These are phyloP conservation scores for Yamadazyma dendronema DNA, from an alignment of 1,139 yeast species.

Conservation along the genomic window DNA sequence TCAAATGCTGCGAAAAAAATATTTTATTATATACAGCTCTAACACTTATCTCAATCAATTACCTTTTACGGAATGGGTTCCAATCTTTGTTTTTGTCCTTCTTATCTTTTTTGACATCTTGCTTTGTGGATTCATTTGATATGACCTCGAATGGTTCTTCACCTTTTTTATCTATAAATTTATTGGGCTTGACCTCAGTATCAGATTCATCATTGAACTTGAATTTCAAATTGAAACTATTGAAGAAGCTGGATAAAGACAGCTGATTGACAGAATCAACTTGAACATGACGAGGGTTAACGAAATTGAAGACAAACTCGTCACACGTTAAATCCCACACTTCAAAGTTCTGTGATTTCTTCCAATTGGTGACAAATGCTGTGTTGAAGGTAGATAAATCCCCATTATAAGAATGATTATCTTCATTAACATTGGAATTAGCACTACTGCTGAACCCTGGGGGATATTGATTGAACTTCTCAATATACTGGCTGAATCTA, in stretches of 20 bases:
- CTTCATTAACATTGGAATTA: constrained; percentile 14
- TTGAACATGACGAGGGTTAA: constrained; percentile 70
- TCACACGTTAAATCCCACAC: constrained; percentile 77
- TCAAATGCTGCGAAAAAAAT: constrained; percentile 1
- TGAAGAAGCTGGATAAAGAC: constrained; percentile 24
- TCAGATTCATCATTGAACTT: constrained; percentile 11
- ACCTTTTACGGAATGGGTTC: constrained; percentile 11
- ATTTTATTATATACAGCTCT: no score
- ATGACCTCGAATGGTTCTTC: constrained; percentile 8
- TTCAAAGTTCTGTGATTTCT: constrained; percentile 59
- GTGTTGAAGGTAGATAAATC: constrained; percentile 43
- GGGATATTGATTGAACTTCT: constrained; percentile 40
- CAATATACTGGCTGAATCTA: constrained; percentile 63
- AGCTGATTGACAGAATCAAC: constrained; percentile 15
- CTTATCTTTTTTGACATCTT: background rate
- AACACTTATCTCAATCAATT: constrained; percentile 1
- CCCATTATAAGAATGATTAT: constrained; percentile 24
- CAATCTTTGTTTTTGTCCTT: constrained; percentile 6
- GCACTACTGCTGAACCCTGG: constrained; percentile 34
- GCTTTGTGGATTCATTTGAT: constrained; percentile 6
- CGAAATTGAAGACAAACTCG: constrained; percentile 84
- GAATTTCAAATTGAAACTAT: constrained; percentile 21
- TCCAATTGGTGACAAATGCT: constrained; percentile 66
- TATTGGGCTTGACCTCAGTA: constrained; percentile 15
- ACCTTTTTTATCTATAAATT: constrained; percentile 10